phyloP scores from a whole-genome alignment of 225 moss, liverwort and hornwort genomes.

The Sphagnum tenellum region DNA sequence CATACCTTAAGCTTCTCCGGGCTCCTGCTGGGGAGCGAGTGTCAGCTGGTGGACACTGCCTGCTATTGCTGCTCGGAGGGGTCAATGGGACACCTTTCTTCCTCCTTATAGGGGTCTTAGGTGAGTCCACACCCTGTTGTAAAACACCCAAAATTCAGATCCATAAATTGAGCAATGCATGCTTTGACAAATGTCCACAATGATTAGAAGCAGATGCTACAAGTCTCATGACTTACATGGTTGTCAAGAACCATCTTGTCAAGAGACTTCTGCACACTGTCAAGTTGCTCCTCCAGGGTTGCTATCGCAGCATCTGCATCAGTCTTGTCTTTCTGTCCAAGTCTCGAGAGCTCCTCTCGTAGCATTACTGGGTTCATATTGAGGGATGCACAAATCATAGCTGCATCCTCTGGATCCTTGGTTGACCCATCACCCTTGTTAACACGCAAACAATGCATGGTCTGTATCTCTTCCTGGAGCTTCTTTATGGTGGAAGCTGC shows the following conservation, averaged over 20 bases:
- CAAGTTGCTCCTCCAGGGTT: slow-evolving; percentile 90
- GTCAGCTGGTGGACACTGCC: slow-evolving; percentile 67
- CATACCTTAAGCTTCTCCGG: slow-evolving; percentile 55
- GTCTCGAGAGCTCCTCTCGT: slow-evolving; percentile 73
- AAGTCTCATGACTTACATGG: slow-evolving; percentile 11
- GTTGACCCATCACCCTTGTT: slow-evolving; percentile 15
- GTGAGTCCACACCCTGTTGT: slow-evolving; percentile 41
- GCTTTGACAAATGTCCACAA: too few species aligned
- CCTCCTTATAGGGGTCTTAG: slow-evolving; percentile 49
- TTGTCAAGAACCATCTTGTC: slow-evolving; percentile 81
- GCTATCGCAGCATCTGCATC: slow-evolving; percentile 91
- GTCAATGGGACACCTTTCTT: slow-evolving; percentile 45
- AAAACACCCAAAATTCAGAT: background rate
- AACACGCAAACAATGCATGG: slow-evolving; percentile 69
- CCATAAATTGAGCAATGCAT: too few species aligned
- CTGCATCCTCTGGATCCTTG: slow-evolving; percentile 19
- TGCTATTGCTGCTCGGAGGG: slow-evolving; percentile 48
- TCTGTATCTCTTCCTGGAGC: slow-evolving; percentile 86
- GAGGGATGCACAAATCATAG: slow-evolving; percentile 35
- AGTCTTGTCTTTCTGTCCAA: slow-evolving; percentile 69
- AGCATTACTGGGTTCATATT: slow-evolving; percentile 51
- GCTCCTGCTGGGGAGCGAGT: slow-evolving; percentile 62
- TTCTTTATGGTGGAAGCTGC: slow-evolving; percentile 88
- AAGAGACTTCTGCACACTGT: slow-evolving; percentile 91
- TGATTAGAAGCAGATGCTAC: too few species aligned